Base-by-base conservation (phyloP, 2,329 filamentous ascomycete species). In the Aureobasidium musti region DNA sequence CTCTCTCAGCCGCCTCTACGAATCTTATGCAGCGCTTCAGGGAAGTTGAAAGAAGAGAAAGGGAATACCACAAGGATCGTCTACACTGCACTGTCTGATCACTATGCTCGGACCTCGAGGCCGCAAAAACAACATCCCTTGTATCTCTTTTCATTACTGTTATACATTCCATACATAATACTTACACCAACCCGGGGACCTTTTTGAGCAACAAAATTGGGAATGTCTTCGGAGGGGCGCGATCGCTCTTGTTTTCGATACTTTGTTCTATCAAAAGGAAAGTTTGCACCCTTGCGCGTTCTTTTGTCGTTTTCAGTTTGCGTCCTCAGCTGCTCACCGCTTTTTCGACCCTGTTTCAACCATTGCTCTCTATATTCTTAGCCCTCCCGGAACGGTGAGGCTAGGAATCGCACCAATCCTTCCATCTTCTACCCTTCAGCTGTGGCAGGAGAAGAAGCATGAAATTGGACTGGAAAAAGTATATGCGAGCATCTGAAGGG, bases 111-210 rank as follows among this genome's bases (percentile, higher is more conserved):
- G 57, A 49, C n/a, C 10, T 39, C 2, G 21, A 49, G 26, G 41
- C 30, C 26, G 30, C n/a, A 21, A 26, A n/a, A 54, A 21, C n/a
- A 21, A 47, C 28, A 43, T 19, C 13, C 57, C 57, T 61, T 61
- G 57, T 61, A 49, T 61, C 57, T 61, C 57, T 49, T 61, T 59
- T 47, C 39, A 49, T 47, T 61, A 49, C 57, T 61, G 57, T 61
- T 49, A 61, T 61, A 61, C 57, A 61, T 61, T 61, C 30, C 57
- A 47, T 61, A 61, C 57, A 61, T 61, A 61, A 61, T 61, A 61
- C 57, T 61, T 61, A 59, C 54, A 61, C 41, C 30, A n/a, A 26
- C 41, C 56, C 28, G 57, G 37, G 30, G 26, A 21, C 17, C 26
- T 30, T 49, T 49, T 49, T 61, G 57, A 61, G 57, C 57, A 37